These are phyloP conservation scores for Cucurbita moschata DNA, from an alignment of 306 rosid genomes.

Conservation along the genomic window DNA sequence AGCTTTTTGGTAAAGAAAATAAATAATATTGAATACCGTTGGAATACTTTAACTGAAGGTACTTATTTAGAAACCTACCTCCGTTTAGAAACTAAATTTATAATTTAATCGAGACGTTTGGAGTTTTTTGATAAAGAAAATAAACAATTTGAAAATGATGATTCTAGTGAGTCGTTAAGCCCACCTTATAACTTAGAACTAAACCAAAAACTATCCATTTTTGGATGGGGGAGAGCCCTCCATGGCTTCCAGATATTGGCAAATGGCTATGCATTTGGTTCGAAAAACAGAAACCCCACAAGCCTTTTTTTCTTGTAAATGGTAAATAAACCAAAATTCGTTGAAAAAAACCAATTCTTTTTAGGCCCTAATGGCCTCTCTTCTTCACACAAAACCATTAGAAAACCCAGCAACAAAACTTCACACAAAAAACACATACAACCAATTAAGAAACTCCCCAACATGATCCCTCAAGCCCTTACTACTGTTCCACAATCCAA, in stretches of 20 bases:
- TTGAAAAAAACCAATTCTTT: neutral
- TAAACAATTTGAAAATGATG: neutral
- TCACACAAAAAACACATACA: too few relatives aligned
- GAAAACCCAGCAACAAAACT: neutral
- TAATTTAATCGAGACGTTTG: too few relatives aligned
- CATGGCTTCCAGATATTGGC: neutral
- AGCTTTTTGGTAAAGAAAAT: too few relatives aligned
- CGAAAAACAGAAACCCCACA: neutral
- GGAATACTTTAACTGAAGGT: too few relatives aligned
- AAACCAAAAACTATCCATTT: neutral
- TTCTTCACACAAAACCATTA: neutral
- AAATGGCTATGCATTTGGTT: neutral
- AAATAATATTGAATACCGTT: too few relatives aligned
- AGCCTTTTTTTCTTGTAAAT: neutral
- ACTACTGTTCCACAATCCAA: neutral
- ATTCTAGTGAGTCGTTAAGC: neutral
- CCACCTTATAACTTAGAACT: neutral
- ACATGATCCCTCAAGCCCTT: conserved; percentile 7
- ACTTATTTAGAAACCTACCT: too few relatives aligned
- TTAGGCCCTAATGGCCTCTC: neutral
- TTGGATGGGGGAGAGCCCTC: neutral
- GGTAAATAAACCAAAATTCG: neutral
- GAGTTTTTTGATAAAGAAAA: neutral
- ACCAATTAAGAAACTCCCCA: neutral
- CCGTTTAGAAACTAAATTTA: too few relatives aligned